Conservation (phyloP, 2,329 filamentous ascomycete genomes). For the Aspergillus novoparasiticus region DNA sequence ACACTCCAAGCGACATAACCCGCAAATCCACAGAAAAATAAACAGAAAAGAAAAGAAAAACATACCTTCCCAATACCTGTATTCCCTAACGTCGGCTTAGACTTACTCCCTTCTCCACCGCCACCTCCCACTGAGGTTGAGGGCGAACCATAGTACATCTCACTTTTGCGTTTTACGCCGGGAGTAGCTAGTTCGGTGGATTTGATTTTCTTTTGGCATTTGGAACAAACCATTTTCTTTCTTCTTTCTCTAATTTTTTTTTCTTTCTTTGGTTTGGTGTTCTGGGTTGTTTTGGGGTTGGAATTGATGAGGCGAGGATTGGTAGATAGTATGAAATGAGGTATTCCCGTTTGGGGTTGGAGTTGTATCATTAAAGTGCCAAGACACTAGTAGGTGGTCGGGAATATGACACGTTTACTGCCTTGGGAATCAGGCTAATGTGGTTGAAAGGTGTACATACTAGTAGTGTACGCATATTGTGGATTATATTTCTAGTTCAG, state of each 20-base stretch:
- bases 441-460: too few species aligned
- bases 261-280: not conserved
- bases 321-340: not conserved
- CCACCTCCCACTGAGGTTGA: slow-evolving; percentile 40
- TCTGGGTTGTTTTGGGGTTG: not conserved
- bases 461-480: too few species aligned
- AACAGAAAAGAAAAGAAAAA: not conserved
- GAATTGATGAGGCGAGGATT: not conserved
- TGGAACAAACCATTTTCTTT: slow-evolving; percentile 62
- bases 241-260: not conserved
- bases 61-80: slow-evolving; percentile 62
- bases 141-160: slow-evolving; percentile 66
- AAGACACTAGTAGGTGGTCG: not conserved
- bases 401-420: not conserved
- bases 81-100: slow-evolving; percentile 55
- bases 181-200: slow-evolving; percentile 65
- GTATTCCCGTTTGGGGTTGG: not conserved
- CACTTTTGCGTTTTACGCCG: slow-evolving; percentile 67
- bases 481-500: not conserved
- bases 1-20: not conserved
- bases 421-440: not conserved
- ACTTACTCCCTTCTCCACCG: slow-evolving; percentile 34
- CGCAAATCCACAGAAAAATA: not conserved
- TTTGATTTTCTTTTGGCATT: slow-evolving; percentile 64
- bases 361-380: not conserved